phyloP scores from a whole-genome alignment of 73 alveolate species.

The Blepharisma stoltei region DNA sequence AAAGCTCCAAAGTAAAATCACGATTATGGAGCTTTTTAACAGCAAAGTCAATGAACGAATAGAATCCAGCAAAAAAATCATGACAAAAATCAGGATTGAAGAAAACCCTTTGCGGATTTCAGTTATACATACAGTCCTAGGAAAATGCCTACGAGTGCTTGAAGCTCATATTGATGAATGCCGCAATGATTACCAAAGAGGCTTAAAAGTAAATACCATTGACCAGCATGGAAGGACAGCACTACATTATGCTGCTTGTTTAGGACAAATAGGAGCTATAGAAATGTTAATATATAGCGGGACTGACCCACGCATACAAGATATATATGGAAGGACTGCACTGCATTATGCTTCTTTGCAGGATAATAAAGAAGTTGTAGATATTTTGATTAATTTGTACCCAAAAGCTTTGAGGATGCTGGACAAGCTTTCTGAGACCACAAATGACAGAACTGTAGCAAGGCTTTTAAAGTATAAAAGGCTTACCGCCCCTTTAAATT shows the following conservation, averaged over 20 bases:
- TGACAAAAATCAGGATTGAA: background rate
- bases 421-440: background rate
- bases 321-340: slow-evolving; percentile 8
- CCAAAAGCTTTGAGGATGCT: background rate
- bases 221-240: background rate
- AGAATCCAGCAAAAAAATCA: background rate
- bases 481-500: too few species aligned
- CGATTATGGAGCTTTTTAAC: background rate
- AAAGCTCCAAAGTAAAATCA: too few species aligned
- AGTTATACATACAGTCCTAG: background rate
- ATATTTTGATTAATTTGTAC: background rate
- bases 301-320: background rate
- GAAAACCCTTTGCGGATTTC: background rate
- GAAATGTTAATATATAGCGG: background rate
- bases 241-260: background rate
- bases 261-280: too few species aligned
- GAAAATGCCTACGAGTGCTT: background rate
- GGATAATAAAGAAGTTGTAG: slow-evolving; percentile 13
- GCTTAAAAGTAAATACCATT: background rate
- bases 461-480: background rate
- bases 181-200: background rate
- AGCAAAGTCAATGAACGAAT: background rate
- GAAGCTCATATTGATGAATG: slow-evolving; percentile 18
- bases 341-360: slow-evolving; percentile 24
- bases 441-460: background rate